Evolutionary conservation across 2,329 filamentous ascomycete species (phyloP).

Genomic region (Aspergillus viridinutans): DNA sequence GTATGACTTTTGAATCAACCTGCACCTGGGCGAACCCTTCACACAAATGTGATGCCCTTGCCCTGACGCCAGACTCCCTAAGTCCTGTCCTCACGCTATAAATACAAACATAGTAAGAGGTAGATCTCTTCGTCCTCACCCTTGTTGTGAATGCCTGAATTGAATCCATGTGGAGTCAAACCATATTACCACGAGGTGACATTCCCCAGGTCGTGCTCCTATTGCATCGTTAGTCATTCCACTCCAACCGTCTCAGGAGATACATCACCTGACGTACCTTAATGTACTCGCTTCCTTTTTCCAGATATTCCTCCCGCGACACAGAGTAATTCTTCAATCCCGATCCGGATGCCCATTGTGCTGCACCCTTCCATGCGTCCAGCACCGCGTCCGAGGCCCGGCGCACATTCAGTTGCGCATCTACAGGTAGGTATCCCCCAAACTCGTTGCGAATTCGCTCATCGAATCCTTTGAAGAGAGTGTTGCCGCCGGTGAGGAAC

Average conservation of each 20-base stretch:
- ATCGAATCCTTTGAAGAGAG: slow-evolving; percentile 81
- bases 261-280: slow-evolving; percentile 54
- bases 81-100: slow-evolving; percentile 16
- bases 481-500: slow-evolving; percentile 92
- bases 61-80: slow-evolving; percentile 9
- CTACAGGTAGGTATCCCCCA: slow-evolving; percentile 65
- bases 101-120: slow-evolving; percentile 13
- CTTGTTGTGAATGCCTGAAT: neutral
- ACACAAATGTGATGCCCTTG: neutral
- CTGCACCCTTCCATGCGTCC: slow-evolving; percentile 92
- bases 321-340: slow-evolving; percentile 64
- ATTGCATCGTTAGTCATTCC: slow-evolving; percentile 9
- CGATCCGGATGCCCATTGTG: slow-evolving; percentile 66
- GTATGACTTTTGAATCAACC: neutral
- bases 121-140: neutral
- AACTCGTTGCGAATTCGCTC: slow-evolving; percentile 72
- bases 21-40: neutral
- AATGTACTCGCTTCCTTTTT: slow-evolving; percentile 91
- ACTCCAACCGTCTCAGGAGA: neutral
- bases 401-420: slow-evolving; percentile 64
- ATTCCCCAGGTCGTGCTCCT: slow-evolving; percentile 39
- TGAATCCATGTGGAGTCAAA: neutral
- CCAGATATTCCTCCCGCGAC: slow-evolving; percentile 75
- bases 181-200: slow-evolving; percentile 25
- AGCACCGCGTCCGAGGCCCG: slow-evolving; percentile 70